phyloP scores from a whole-genome alignment of 768 basidiomycete genomes.

The Filobasidium floriforme region DNA sequence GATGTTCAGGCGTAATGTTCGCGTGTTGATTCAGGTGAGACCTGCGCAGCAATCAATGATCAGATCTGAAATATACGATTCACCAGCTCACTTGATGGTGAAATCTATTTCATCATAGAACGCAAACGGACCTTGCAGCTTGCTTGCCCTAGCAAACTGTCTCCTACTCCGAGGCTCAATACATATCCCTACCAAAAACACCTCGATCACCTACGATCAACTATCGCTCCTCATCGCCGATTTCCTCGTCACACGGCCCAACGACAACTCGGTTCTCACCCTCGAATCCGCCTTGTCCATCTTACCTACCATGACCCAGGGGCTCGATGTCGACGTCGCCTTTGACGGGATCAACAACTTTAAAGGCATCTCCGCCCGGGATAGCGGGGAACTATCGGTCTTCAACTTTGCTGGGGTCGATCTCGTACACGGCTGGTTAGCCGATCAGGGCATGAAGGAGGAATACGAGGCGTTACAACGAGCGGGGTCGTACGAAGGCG shows the following conservation, averaged over 20 bases:
- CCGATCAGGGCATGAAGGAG: slow-evolving; percentile 30
- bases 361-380: slow-evolving; percentile 53
- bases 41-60: neutral
- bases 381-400: slow-evolving; percentile 67
- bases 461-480: slow-evolving; percentile 29
- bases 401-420: slow-evolving; percentile 74
- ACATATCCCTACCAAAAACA: slow-evolving; percentile 60
- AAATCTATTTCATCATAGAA: slow-evolving; percentile 13
- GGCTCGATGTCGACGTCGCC: slow-evolving; percentile 79
- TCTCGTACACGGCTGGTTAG: slow-evolving; percentile 78
- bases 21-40: slow-evolving; percentile 29
- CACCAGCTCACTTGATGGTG: neutral
- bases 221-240: slow-evolving; percentile 77
- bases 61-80: neutral
- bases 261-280: slow-evolving; percentile 8
- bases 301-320: slow-evolving; percentile 71
- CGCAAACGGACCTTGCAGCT: slow-evolving; percentile 31
- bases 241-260: slow-evolving; percentile 56
- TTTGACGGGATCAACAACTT: slow-evolving; percentile 68
- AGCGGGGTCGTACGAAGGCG: slow-evolving; percentile 55
- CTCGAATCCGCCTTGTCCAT: slow-evolving; percentile 59
- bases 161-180: slow-evolving; percentile 78
- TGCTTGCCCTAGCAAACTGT: slow-evolving; percentile 62
- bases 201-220: slow-evolving; percentile 71
- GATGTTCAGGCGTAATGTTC: slow-evolving; percentile 22